Conservation (phyloP, 2,329 filamentous ascomycete species). For the Aaosphaeria arxii region DNA sequence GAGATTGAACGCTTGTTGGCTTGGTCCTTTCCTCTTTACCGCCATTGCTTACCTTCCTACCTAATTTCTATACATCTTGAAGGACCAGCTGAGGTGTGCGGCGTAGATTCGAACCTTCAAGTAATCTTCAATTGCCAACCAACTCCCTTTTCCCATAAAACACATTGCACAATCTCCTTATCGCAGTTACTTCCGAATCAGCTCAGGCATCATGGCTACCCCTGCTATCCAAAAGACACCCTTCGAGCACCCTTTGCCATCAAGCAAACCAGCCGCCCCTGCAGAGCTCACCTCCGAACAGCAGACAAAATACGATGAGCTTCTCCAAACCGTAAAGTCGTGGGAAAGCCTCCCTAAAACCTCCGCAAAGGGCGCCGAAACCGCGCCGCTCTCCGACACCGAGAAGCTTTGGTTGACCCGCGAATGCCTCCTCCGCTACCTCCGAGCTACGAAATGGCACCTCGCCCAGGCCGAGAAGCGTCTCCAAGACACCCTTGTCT, state of each 20-base stretch:
- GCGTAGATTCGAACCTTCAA: no score
- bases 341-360: conserved; percentile 71
- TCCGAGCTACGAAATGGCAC: conserved; percentile 88
- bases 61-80: no score
- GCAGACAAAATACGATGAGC: conserved; percentile 72
- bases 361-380: conserved; percentile 51
- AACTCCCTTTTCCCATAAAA: no score
- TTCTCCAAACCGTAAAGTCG: conserved; percentile 66
- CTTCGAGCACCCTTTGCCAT: conserved; percentile 39
- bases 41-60: no score
- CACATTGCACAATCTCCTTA: no score
- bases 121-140: no score
- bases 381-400: conserved; percentile 67
- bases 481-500: conserved; percentile 75
- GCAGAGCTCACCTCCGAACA: conserved; percentile 71
- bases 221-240: conserved; percentile 26
- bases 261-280: conserved; percentile 55
- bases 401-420: conserved; percentile 89
- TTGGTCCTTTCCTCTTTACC: no score
- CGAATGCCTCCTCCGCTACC: conserved; percentile 89
- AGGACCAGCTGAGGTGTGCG: no score
- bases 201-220: background rate
- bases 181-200: no score
- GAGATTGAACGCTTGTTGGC: no score
- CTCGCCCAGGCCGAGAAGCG: conserved; percentile 72